These are phyloP conservation scores for Penicillium fimorum DNA, from an alignment of 495 filamentous ascomycete species.

Conservation along the genomic window DNA sequence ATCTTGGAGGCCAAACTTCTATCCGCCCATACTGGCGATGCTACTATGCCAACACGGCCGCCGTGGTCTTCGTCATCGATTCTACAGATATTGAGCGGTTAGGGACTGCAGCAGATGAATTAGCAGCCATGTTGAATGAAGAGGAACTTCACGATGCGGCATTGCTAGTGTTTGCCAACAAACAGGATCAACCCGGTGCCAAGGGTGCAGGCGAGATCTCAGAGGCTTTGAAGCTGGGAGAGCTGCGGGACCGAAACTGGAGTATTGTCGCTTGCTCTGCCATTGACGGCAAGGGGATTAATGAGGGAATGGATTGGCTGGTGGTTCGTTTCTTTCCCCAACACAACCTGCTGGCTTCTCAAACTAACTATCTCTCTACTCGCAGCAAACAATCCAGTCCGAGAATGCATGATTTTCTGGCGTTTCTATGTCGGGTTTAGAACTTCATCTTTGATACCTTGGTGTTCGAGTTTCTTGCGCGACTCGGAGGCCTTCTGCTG, in stretches of 20 bases:
- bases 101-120: conserved; percentile 86
- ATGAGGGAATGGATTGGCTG: conserved; percentile 98
- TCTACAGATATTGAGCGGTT: conserved; percentile 95
- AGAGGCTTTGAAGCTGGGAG: conserved; percentile 83
- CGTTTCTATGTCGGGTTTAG: conserved; percentile 37
- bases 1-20: conserved; percentile 93
- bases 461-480: conserved; percentile 14
- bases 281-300: conserved; percentile 89
- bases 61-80: conserved; percentile 97
- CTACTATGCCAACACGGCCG: conserved; percentile 99
- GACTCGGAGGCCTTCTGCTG: conserved; percentile 23
- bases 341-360: not conserved
- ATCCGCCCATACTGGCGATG: conserved; percentile 99
- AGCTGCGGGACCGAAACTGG: conserved; percentile 95
- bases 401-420: conserved; percentile 45
- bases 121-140: conserved; percentile 93
- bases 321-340: conserved; percentile 62
- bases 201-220: conserved; percentile 96
- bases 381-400: conserved; percentile 48
- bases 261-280: conserved; percentile 97
- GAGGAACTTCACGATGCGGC: conserved; percentile 93
- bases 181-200: conserved; percentile 96
- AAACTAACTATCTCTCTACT: conserved; percentile 14
- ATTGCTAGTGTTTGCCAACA: conserved; percentile 95
- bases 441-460: conserved; percentile 38